Evolutionary conservation across 2,329 filamentous ascomycete species (phyloP).

Genomic region (Fusarium veterinarium): DNA sequence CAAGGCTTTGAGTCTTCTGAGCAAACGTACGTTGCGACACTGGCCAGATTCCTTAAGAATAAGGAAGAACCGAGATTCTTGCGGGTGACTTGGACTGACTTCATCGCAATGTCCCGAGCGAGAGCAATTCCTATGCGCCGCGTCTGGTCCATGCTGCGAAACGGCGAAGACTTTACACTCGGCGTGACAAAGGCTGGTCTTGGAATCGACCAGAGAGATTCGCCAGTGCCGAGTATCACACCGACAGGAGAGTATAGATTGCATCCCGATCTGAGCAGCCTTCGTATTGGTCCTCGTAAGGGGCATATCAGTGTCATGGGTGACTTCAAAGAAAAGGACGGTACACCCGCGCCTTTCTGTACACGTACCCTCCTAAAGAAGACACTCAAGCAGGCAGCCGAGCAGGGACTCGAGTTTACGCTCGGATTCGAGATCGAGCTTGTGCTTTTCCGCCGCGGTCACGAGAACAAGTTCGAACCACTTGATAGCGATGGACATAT

Average conservation of each 20-base stretch:
- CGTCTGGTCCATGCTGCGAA: slow-evolving; percentile 60
- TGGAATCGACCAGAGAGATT: slow-evolving; percentile 76
- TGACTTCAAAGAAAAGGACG: slow-evolving; percentile 70
- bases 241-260: slow-evolving; percentile 75
- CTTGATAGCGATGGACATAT: slow-evolving; percentile 73
- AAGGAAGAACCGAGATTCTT: slow-evolving; percentile 71
- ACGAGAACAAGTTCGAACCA: slow-evolving; percentile 50
- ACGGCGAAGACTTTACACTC: slow-evolving; percentile 60
- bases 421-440: slow-evolving; percentile 88
- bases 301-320: slow-evolving; percentile 74
- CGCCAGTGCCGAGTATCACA: slow-evolving; percentile 62
- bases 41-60: slow-evolving; percentile 55
- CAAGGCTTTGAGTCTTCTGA: slow-evolving; percentile 6
- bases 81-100: slow-evolving; percentile 82
- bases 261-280: slow-evolving; percentile 71
- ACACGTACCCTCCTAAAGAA: slow-evolving; percentile 72
- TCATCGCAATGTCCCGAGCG: slow-evolving; percentile 75
- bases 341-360: slow-evolving; percentile 65
- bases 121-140: slow-evolving; percentile 74
- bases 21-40: slow-evolving; percentile 5
- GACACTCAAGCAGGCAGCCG: slow-evolving; percentile 63
- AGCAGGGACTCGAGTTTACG: slow-evolving; percentile 67
- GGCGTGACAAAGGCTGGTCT: slow-evolving; percentile 73
- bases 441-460: slow-evolving; percentile 68
- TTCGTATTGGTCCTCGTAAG: slow-evolving; percentile 68